phyloP scores from a whole-genome alignment of 2,329 filamentous ascomycete species.

The Penicillium concentricum region DNA sequence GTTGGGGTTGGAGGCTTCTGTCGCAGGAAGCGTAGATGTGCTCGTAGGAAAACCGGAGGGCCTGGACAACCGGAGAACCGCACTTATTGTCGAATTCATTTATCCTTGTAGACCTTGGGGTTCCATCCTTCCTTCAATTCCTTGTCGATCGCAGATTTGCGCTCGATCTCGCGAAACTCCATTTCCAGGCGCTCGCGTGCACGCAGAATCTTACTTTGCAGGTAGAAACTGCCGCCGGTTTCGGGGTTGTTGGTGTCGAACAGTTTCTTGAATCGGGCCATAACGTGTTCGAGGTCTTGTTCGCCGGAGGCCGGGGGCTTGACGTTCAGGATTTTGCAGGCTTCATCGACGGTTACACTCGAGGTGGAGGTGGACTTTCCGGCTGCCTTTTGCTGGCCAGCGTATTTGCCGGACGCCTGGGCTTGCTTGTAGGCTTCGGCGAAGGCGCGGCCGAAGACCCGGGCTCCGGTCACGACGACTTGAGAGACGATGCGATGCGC shows the following conservation, averaged over 20 bases:
- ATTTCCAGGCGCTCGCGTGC: conserved; percentile 89
- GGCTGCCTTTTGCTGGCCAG: conserved; percentile 64
- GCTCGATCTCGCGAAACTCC: conserved; percentile 71
- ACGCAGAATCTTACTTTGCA: conserved; percentile 93
- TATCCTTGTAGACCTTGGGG: conserved; percentile 91
- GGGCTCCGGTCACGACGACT: conserved; percentile 84
- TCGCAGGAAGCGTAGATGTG: background rate
- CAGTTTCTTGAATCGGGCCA: conserved; percentile 85
- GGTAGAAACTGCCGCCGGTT: conserved; percentile 95
- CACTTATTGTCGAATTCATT: conserved; percentile 43
- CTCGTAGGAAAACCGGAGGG: background rate
- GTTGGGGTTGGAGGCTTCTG: conserved; percentile 1
- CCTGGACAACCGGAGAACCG: background rate
- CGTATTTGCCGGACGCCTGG: conserved; percentile 79
- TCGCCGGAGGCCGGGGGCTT: conserved; percentile 78
- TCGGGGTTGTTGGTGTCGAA: conserved; percentile 94
- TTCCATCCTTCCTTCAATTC: conserved; percentile 86
- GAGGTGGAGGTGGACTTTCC: conserved; percentile 59
- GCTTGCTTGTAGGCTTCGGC: conserved; percentile 95
- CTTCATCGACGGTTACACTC: conserved; percentile 90
- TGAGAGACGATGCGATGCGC: conserved; percentile 93
- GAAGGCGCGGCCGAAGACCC: conserved; percentile 91
- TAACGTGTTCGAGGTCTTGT: conserved; percentile 74
- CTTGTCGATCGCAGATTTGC: conserved; percentile 70
- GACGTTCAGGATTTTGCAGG: conserved; percentile 95